Evolutionary conservation across 2,329 filamentous ascomycete genomes (phyloP), one percentile per base, ranked within the genome.

Genomic region (Fusarium nurragi): DNA sequence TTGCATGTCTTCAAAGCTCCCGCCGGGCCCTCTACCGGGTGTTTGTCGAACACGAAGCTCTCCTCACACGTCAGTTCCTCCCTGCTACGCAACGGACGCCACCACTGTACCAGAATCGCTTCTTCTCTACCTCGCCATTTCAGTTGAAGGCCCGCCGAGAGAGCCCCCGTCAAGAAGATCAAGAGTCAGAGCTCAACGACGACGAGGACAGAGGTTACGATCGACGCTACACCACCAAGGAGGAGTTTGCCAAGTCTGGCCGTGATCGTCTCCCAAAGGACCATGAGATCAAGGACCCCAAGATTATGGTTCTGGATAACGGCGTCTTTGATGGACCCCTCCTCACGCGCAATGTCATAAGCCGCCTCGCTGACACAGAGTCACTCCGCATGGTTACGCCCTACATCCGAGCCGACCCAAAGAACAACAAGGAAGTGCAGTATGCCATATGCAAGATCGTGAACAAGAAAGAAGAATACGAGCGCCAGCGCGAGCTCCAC

Each of bases 391-490:
- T 81, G 74, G 61, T 82, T 6, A 73, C 73, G 44, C 70, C 79
- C 34, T 81, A 79, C 58, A 61, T 73, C 4, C 73, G 75, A 10
- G 73, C 71, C 6, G 69, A 76, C 28, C 56, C 72, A 16, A 70
- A 71, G 39, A 64, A 66, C 9, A 53, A 62, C 49, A 60, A 55
- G 41, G 53, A 60, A 16, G 61, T 60, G 7, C 64, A 68, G 46
- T 79, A 73, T 52, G 88, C 92, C 2, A 82, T 94, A 30, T 96
- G 92, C 82, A 89, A 88, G 69, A 80, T 97, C 41, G 74, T 92
- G 26, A 83, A 87, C 74, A 88, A 88, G 68, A 76, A 77, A 41
- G 84, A 80, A 2, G 77, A 84, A 51, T 80, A 73, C 71, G 81
- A 67, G 77, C 76, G 74, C 50, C 76, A 78, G 59, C 76, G 81